Evolutionary conservation across 192 early-diverging fungal genomes (phyloP).

Genomic region (Coemansia sp.): DNA sequence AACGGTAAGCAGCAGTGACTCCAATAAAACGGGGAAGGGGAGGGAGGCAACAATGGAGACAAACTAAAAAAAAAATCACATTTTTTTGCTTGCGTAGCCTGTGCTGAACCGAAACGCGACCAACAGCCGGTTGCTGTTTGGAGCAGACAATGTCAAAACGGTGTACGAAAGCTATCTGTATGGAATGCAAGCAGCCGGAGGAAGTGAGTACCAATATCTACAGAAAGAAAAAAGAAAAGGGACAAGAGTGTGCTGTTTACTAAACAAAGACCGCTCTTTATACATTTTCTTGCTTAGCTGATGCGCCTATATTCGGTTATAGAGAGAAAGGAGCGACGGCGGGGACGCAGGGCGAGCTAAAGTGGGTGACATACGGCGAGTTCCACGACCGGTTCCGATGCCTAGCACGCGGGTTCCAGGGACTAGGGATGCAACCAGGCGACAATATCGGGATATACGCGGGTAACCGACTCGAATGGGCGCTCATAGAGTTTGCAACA

Average conservation of each 20-base stretch:
- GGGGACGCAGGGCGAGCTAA: slow-evolving; percentile 18
- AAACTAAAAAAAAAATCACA: not conserved
- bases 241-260: not conserved
- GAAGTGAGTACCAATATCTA: slow-evolving; percentile 33
- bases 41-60: too few relatives aligned
- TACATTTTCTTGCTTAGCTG: slow-evolving; percentile 17
- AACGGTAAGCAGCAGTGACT: slow-evolving; percentile 25
- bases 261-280: not conserved
- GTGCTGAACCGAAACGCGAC: slow-evolving; percentile 50
- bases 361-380: slow-evolving; percentile 72
- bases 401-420: slow-evolving; percentile 44
- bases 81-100: slow-evolving; percentile 23
- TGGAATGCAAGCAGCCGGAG: slow-evolving; percentile 68
- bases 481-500: slow-evolving; percentile 46
- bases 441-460: slow-evolving; percentile 61
- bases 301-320: slow-evolving; percentile 38
- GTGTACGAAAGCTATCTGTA: slow-evolving; percentile 79
- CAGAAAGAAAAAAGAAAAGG: too few relatives aligned
- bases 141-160: slow-evolving; percentile 60
- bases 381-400: slow-evolving; percentile 53
- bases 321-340: slow-evolving; percentile 15
- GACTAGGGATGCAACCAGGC: slow-evolving; percentile 44
- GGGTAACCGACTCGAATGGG: slow-evolving; percentile 65
- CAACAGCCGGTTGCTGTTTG: slow-evolving; percentile 57
- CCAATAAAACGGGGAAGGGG: not conserved